A percentile compares a stretch with the other conserved stretches of the same genome.
Conservation (phyloP, 2,329 filamentous ascomycete genomes). For the Beauveria bassiana region DNA sequence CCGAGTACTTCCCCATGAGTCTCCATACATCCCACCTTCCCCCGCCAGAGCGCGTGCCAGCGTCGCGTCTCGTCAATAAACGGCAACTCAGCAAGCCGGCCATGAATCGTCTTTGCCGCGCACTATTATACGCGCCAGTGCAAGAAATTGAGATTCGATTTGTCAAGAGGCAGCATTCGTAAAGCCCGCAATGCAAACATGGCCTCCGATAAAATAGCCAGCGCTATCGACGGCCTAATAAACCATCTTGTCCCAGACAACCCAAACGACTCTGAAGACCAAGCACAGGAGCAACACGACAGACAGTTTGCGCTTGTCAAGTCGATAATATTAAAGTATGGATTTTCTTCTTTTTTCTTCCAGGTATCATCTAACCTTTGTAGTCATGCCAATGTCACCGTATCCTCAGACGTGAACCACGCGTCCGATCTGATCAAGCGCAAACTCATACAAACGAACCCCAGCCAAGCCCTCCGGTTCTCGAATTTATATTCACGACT, state of each 20-base stretch:
- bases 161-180: background rate
- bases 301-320: constrained; percentile 46
- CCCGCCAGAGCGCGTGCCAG: constrained; percentile 13
- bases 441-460: constrained; percentile 71
- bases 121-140: background rate
- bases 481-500: constrained; percentile 86
- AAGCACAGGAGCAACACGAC: constrained; percentile 61
- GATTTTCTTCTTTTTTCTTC: background rate
- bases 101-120: background rate
- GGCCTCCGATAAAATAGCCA: constrained; percentile 62
- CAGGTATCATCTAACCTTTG: background rate
- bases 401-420: constrained; percentile 75
- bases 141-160: background rate
- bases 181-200: constrained; percentile 41
- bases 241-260: constrained; percentile 62
- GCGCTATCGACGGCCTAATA: constrained; percentile 72
- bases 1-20: background rate
- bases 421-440: constrained; percentile 88
- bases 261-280: constrained; percentile 58
- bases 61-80: constrained; percentile 20
- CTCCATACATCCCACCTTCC: constrained; percentile 13
- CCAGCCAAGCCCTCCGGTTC: constrained; percentile 73
- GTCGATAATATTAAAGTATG: constrained; percentile 44
- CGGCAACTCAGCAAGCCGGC: constrained; percentile 14
- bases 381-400: constrained; percentile 42